Base-by-base conservation (phyloP, 1,284 basidiomycete genomes). In the Megacollybia platyphylla region DNA sequence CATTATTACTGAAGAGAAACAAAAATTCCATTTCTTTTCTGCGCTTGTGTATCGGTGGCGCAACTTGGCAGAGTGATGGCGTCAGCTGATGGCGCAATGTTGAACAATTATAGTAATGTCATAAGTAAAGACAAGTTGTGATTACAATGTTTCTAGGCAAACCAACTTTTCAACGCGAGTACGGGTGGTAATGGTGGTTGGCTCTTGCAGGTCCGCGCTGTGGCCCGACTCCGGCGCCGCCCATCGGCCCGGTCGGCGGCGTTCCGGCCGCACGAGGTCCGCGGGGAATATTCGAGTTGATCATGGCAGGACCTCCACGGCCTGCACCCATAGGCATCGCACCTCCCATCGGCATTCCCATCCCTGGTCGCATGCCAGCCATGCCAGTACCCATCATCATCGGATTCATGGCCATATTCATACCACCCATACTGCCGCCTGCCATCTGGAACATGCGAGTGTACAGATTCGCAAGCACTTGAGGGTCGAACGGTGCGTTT, bases 391-490 rank as follows among this genome's bases (percentile, higher is more conserved):
- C 61, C 49, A 59, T 60, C 61, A 66, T 60, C 30, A 54, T 56
- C n/a, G 59, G 57, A 52, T 59, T 61, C 49, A 59, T 60, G 56
- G 59, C 62, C 56, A 65, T 63, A 29, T 61, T 63, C 61, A 63
- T 63, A 40, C 69, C 69, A 62, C 70, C 69, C 17, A 60, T 65
- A 27, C 66, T 70, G 5, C 61, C 70, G 40, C 68, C 68, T 2
- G 76, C 70, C 71, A 87, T 84, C 52, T 83, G 76, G 66, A 86
- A 82, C 82, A 89, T 88, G 45, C 86, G 76, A 2, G 83, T 85
- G 57, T 87, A 89, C 15, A 88, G 69, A 29, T 78, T 69, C 0
- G 85, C 85, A 46, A 88, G 72, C 0, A 82, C 84, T 53, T 87
- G 82, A 1, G 87, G 82, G 53, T 87, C 85, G 55, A 88, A 86